Evolutionary conservation across 176 grass and related monocot species (phyloP).

Genomic region (Guadua angustifolia): DNA sequence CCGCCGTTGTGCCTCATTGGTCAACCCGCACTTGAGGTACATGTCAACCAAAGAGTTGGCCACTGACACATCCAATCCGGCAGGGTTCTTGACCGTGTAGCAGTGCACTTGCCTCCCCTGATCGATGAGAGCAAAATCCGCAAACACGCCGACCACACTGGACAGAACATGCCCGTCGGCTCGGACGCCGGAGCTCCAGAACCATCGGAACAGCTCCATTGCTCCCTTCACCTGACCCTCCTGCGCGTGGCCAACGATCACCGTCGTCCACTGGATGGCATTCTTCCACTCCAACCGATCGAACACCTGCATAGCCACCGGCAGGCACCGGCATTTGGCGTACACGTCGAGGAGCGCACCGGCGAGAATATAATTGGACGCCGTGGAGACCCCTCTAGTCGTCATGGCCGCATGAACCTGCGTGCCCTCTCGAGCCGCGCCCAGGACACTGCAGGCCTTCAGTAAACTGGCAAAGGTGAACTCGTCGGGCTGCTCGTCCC

Average conservation of each 20-base stretch:
- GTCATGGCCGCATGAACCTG: conserved; percentile 48
- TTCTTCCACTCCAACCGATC: conserved; percentile 51
- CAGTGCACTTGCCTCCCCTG: conserved; percentile 63
- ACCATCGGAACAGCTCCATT: conserved; percentile 35
- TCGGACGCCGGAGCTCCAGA: conserved; percentile 50
- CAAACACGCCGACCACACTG: conserved; percentile 34
- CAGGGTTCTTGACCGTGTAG: conserved; percentile 18
- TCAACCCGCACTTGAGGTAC: conserved; percentile 63
- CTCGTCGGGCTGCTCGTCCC: conserved; percentile 36
- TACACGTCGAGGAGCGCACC: conserved; percentile 54
- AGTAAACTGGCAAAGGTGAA: conserved; percentile 64
- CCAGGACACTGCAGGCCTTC: conserved; percentile 49
- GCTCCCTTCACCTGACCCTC: conserved; percentile 47
- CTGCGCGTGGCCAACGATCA: conserved; percentile 50
- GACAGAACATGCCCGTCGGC: conserved; percentile 45
- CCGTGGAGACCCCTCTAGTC: neutral
- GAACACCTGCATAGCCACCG: conserved; percentile 42
- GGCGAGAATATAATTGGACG: conserved; percentile 30
- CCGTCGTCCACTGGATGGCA: conserved; percentile 47
- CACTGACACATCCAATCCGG: conserved; percentile 37
- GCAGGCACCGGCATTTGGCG: conserved; percentile 43
- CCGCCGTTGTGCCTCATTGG: conserved; percentile 24
- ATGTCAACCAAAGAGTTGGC: conserved; percentile 51
- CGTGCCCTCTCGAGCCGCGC: conserved; percentile 20
- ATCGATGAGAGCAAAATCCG: conserved; percentile 52